Base-by-base conservation (phyloP, 352 stramenopile species). In the Phytophthora idaei region DNA sequence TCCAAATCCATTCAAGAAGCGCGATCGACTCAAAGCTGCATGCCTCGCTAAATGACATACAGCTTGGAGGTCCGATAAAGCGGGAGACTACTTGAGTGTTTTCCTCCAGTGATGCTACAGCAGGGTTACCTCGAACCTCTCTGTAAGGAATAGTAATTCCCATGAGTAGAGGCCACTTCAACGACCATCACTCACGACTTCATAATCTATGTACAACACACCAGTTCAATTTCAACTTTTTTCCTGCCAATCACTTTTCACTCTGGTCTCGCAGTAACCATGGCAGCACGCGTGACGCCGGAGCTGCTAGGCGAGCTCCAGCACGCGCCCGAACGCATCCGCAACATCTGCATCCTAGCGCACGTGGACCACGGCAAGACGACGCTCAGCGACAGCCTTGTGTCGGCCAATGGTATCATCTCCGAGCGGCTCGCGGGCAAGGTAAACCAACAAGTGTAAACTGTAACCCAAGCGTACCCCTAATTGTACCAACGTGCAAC, bases 361-460 rank as follows among this genome's bases (percentile, higher is more conserved):
- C 83, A 99, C 73, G 94, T 98, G 17, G 96, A 99, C 85, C 96
- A 99, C 61, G 85, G 85, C 45, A 93, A 93, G 77, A 95, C 83
- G 37, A 97, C 87, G 51, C 85, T 99, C 34, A 97, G 93, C 46
- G 97, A 99, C 81, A 97, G 90, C 71, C 83, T 99, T 15, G 92
- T 99, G 60, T 97, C 95, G 61, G 90, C 93, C 45, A 99, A 99
- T 75, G 96, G 97, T 15, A 98, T 99, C 73, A 99, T 99, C 73
- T 98, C 89, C n/a, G 91, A 98, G 73, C 95, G 96, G 49, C 80
- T 99, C 29, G 97, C 95, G 0, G 97, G 96, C 34, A 98, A 97
- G 61, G 69, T 98, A 71, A 28, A 17, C 34, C 4, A 39, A 55
- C 32, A 28, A 10, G 4, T 60, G 10, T 39, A 51, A 41, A 60